Evolutionary conservation across 202 grass and related monocot genomes (phyloP), one percentile per base, ranked within the genome.

Genomic region (Panicum virgatum): DNA sequence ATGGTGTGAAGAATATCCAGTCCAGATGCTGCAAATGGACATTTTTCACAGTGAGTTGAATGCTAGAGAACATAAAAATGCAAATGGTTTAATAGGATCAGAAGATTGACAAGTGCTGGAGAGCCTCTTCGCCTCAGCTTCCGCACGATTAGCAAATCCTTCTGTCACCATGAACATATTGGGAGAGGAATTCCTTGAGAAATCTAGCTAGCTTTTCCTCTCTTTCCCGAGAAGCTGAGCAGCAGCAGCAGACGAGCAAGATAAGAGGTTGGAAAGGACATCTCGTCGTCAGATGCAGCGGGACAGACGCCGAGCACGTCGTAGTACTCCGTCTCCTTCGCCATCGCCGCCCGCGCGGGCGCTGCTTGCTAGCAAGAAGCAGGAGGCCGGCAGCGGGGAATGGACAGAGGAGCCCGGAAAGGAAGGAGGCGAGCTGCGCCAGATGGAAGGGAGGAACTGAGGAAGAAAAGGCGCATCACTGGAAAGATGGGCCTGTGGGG

Each of bases 251-350:
- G 12, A 58, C 3, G 15, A 59, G 23, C 7, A 81, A 52, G 43
- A 60, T 65, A 26, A 25, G 9, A 32, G 7, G 43, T 12, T 12
- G 19, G 26, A 12, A 34, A 3, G 3, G 7, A 1, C 39, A 99
- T 96, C 85, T 99, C 92, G 56, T 99, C 92, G 63, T 93, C 89
- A 37, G 92, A 87, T 62, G 96, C 87, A 16, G 83, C 72, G 47
- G 92, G 85, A 39, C 76, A 25, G 82, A 99, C 86, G 73, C 92
- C 92, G 42, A 99, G 91, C 34, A 88, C 79, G 80, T 99, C 92
- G 83, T 99, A 99, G 83, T 96, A 99, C 91, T 96, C 96, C 12
- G 87, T 96, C 84, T 99, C 96, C 87, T 96, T 96, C 40, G 91
- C 87, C 96, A 99, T 96, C 78, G 66, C 81, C 19, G 64, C 71